These are phyloP conservation scores for Podospora fimiseda DNA, from an alignment of 495 filamentous ascomycete species.

Conservation along the genomic window DNA sequence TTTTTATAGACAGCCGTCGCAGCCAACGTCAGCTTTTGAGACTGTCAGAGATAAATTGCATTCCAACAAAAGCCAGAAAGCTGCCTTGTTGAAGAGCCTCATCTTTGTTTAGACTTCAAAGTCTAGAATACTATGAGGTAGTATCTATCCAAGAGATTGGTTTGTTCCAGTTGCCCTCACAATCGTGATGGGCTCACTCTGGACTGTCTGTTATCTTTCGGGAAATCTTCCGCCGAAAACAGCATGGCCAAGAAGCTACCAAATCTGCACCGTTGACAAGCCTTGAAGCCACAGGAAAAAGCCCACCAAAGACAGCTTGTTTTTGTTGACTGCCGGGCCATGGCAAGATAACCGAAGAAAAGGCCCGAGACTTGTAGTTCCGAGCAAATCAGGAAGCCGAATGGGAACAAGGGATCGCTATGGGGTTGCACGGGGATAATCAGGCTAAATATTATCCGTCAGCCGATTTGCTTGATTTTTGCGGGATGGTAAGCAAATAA, in stretches of 20 bases:
- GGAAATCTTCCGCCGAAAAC: not conserved
- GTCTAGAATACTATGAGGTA: no score
- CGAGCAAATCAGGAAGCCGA: not conserved
- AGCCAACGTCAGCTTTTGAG: not conserved
- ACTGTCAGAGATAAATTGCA: not conserved
- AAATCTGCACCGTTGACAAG: not conserved
- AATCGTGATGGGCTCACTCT: no score
- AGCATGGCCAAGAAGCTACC: not conserved
- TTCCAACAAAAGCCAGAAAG: no score
- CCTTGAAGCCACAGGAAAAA: not conserved
- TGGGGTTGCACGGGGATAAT: not conserved
- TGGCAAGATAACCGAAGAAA: constrained; percentile 4
- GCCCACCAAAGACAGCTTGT: no score
- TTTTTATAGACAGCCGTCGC: not conserved
- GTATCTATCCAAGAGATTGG: no score
- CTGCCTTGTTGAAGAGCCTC: no score
- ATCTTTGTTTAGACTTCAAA: no score
- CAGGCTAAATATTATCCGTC: not conserved
- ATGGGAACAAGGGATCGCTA: not conserved
- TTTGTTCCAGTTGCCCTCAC: no score
- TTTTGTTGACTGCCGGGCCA: not conserved
- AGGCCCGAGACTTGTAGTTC: constrained; percentile 1
- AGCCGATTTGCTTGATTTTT: not conserved
- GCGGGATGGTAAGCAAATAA: no score
- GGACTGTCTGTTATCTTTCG: not conserved